Evolutionary conservation across 768 basidiomycete species (phyloP), one percentile per base, ranked within the genome.

Genomic region (Porphyrellus cyaneotinctus): DNA sequence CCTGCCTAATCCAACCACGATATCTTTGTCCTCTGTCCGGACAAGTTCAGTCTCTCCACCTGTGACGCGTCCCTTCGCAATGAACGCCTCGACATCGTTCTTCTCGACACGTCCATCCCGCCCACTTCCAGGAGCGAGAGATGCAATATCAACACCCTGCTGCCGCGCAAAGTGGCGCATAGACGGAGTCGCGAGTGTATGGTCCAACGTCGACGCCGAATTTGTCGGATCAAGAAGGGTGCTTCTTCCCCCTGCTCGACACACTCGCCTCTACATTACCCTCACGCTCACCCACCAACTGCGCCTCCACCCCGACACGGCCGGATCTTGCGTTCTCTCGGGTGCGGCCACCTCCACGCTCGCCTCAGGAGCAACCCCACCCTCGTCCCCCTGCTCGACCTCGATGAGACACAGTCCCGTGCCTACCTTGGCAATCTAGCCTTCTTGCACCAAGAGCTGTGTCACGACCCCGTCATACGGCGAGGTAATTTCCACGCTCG

Each of bases 401-500:
- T 92, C 89, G 47, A 94, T 91, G 12, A 84, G 59, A 67, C 91
- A 94, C 2, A 94, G 74, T 11, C 82, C 83, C 18, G 78, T 72
- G 30, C 92, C 91, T 17, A 93, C 91, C 63, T 90, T 90, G 18
- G 88, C 89, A 17, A 93, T 77, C 64, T 90, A 81, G 18, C 91
- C 91, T 64, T 91, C 89, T 57, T 84, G 71, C 17, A 91, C 89
- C 2, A 90, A 74, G 7, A 93, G 69, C 57, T 87, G 78, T 55
- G 78, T 83, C 43, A 94, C 73, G 30, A 83, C 72, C 6, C 91
- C 91, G 37, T 91, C 86, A 61, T 79, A 92, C 2, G 91, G 91
- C 51, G 85, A 87, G 3, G 91, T 94, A 50, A 95, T 92, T 68
- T 94, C 91, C 24, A 94, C 91, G 68, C 83, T 87, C 2, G 91